Evolutionary conservation across 2,329 filamentous ascomycete genomes (phyloP), one percentile per base, ranked within the genome.

Genomic region (Colletotrichum cereale): DNA sequence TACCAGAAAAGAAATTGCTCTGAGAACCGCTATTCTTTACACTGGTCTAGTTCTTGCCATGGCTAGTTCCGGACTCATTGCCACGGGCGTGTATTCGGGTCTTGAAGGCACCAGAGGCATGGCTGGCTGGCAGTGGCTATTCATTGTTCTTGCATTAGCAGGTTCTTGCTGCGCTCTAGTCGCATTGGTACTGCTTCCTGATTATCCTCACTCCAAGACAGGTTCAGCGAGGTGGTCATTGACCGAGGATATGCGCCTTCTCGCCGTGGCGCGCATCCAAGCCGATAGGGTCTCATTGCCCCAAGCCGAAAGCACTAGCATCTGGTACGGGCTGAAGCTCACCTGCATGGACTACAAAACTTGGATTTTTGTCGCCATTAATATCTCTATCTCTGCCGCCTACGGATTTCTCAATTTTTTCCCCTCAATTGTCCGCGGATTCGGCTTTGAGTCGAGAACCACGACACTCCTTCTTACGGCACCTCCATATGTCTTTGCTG

Each of bases 401-500:
- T 80, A 80, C 18, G 79, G 78, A 3, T 80, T 81, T 73, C 80
- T 78, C 56, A 77, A 80, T 52, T 81, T 82, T 72, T 80, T 77
- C 64, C 80, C 80, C 0, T 75, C 88, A 0, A 89, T 92, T 60
- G 89, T 92, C 56, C 82, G 84, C 62, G 88, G 87, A 24, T 84
- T 91, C 2, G 85, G 87, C 57, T 90, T 89, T 74, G 84, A 82
- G 38, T 38, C 82, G 80, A n/a, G 86, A 1, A 76, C 87, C 21
- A 81, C 82, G 6, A 86, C 88, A 0, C 82, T 89, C 0, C 82
- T 89, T 11, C 82, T 89, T 71, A 89, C 87, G 0, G 87, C 85
- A 0, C 89, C 89, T 0, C 88, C 88, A 0, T 90, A 89, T 75
- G 83, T 88, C 6, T 79, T 88, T 5, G 84, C 83, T n/a, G 83